Evolutionary conservation across 208 protist genomes (phyloP), one percentile per base, ranked within the genome.

Genomic region (Strigomonas culicis): DNA sequence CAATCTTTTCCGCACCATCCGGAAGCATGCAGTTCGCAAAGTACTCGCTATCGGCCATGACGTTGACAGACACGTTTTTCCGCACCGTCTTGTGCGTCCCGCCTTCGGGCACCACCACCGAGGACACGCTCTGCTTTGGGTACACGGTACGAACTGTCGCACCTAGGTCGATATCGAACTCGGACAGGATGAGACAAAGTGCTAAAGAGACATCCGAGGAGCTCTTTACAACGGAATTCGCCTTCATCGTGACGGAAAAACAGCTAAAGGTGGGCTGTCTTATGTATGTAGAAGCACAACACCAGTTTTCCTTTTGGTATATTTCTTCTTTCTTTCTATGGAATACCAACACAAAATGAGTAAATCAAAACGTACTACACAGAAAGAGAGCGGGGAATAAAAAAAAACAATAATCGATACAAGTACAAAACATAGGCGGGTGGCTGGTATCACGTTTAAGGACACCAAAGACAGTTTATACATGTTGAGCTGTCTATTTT

Each of bases 101-200:
- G 30, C 24, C 31, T 19, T 60, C 10, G 56, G 39, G 19, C 36
- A 60, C 13, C 22, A 59, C 41, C 24, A 52, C 59, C 31, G 15
- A 47, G 49, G 46, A 36, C 8, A 55, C 36, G 1, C 61, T 63
- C 25, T 53, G 47, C 17, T 47, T 46, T 0, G 83, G 81, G 59
- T 87, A 88, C 46, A 50, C 75, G 4, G 80, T 71, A 34, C 86
- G 83, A 46, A 93, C 58, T 56, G 74, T 83, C 22, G 84, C 72
- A 3, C 87, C 84, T 0, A 57, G 82, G 59, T 93, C 87, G 28
- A 91, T 87, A 63, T 91, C 86, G 62, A 93, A 93, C 74, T 93
- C 87, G 0, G 82, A 82, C 13, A 93, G 65, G 28, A 91, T 72
- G 4, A 88, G 59, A 24, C 67, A 63, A 0, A 63, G 68, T 11